These are phyloP conservation scores for Xylaria sp. DNA, from an alignment of 2,329 filamentous ascomycete genomes.

Conservation along the genomic window DNA sequence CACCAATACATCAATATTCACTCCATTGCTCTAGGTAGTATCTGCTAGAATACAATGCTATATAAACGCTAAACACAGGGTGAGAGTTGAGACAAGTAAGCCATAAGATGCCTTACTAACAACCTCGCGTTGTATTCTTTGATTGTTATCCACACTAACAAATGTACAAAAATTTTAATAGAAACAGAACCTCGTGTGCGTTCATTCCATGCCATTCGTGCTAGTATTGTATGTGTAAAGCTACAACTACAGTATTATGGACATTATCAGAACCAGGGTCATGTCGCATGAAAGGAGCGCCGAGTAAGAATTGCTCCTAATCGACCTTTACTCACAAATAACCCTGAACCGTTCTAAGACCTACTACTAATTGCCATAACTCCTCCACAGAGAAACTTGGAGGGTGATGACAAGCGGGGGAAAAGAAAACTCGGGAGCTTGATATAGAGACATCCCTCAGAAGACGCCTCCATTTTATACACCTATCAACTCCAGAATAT, in stretches of 20 bases:
- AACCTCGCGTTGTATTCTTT: too few species aligned
- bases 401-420: background rate
- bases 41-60: too few species aligned
- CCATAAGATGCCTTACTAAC: too few species aligned
- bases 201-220: background rate
- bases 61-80: too few species aligned
- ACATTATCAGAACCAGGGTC: background rate
- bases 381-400: background rate
- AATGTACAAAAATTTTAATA: too few species aligned
- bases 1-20: too few species aligned
- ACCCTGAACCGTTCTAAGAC: background rate
- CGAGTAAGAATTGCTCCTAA: background rate
- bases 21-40: too few species aligned
- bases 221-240: background rate
- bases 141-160: too few species aligned
- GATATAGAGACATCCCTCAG: background rate
- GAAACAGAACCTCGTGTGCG: background rate
- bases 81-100: too few species aligned
- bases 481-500: slow-evolving; percentile 21
- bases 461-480: slow-evolving; percentile 25
- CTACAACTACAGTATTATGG: background rate
- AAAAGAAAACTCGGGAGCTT: background rate
- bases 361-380: background rate
- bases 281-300: background rate
- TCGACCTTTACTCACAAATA: background rate